Conservation (phyloP, 441 rosid species). For the Capsella rubella region DNA sequence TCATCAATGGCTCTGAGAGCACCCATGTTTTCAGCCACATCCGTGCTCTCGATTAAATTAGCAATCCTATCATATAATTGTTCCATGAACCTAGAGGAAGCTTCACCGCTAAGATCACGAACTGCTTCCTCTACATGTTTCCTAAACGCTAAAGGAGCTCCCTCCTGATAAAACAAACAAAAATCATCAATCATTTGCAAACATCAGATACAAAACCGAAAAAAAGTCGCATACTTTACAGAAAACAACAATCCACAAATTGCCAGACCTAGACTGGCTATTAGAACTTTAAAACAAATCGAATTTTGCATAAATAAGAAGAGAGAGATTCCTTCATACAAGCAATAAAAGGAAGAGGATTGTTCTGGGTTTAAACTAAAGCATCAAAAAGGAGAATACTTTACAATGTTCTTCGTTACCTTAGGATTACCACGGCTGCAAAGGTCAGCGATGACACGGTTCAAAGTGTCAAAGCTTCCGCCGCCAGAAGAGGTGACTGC, state of each 20-base stretch:
- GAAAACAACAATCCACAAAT: slow-evolving; percentile 5
- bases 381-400: slow-evolving; percentile 21
- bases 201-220: slow-evolving; percentile 25
- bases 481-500: slow-evolving; percentile 62
- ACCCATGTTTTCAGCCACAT: slow-evolving; percentile 89
- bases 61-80: slow-evolving; percentile 81
- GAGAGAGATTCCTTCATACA: slow-evolving; percentile 21
- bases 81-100: slow-evolving; percentile 88
- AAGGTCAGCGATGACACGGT: slow-evolving; percentile 87
- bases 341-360: slow-evolving; percentile 21
- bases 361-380: slow-evolving; percentile 24
- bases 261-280: not conserved
- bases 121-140: slow-evolving; percentile 90
- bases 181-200: slow-evolving; percentile 14
- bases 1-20: slow-evolving; percentile 94
- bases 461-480: slow-evolving; percentile 76
- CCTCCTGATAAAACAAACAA: slow-evolving; percentile 62
- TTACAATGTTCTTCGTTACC: slow-evolving; percentile 48
- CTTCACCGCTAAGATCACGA: slow-evolving; percentile 91
- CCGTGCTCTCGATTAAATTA: slow-evolving; percentile 72
- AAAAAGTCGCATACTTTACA: slow-evolving; percentile 26
- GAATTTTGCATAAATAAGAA: not conserved
- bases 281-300: not conserved
- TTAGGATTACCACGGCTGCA: slow-evolving; percentile 84
- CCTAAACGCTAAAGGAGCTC: slow-evolving; percentile 78